Conservation (phyloP, 345 rosid species). For the Gossypium herbaceum region DNA sequence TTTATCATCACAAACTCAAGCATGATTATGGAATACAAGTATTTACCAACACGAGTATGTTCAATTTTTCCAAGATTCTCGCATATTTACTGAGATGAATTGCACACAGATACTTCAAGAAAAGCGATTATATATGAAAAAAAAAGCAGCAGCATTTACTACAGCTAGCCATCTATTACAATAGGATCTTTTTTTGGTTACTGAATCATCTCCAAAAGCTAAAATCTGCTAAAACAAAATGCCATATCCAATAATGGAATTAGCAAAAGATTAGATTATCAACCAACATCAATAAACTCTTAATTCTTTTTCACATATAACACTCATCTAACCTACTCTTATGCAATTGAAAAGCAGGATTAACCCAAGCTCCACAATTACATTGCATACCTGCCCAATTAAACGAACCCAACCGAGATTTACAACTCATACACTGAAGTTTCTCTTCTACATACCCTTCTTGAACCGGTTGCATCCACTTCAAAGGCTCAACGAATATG, state of each 20-base stretch:
- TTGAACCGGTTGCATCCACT: conserved; percentile 91
- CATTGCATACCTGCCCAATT: conserved; percentile 98
- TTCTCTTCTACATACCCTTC: conserved; percentile 80
- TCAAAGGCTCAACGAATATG: conserved; percentile 87
- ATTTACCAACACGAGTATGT: too few relatives aligned
- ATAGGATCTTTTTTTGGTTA: too few relatives aligned
- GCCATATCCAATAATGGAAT: not conserved
- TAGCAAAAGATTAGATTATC: not conserved
- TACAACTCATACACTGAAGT: conserved; percentile 74
- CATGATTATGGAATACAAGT: not conserved
- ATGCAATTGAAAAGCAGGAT: conserved; percentile 89
- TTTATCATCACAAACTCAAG: too few relatives aligned
- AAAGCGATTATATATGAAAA: not conserved
- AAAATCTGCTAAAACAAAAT: not conserved
- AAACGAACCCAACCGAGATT: conserved; percentile 76
- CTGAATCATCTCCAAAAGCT: not conserved
- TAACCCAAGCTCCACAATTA: conserved; percentile 88
- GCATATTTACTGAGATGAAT: not conserved
- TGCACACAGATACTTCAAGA: not conserved
- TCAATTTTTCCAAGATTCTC: not conserved
- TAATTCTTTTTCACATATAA: conserved; percentile 23
- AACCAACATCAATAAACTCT: not conserved
- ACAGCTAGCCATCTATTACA: not conserved
- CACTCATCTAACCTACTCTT: conserved; percentile 74
- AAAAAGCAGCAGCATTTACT: not conserved